Percentiles rank a stretch among this genome's conserved stretches.
phyloP scores from a whole-genome alignment of 257 asterid genomes.

The Cynanchum wilfordii region DNA sequence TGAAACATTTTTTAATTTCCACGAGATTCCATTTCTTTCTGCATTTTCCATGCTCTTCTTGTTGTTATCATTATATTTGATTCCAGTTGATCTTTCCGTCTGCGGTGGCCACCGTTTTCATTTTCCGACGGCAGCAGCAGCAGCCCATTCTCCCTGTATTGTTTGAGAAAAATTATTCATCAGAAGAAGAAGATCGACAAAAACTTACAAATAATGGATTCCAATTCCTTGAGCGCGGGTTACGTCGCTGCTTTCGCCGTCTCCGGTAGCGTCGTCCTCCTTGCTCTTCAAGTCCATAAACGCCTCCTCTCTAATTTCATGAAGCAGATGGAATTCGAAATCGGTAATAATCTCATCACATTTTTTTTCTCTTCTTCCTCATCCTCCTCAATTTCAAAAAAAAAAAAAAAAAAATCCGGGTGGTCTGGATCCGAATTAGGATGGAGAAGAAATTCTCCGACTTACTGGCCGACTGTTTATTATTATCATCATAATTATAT shows the following conservation, averaged over 20 bases:
- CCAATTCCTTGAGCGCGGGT: slow-evolving; percentile 50
- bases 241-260: slow-evolving; percentile 82
- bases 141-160: background rate
- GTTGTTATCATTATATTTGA: background rate
- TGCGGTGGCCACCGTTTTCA: background rate
- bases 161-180: background rate
- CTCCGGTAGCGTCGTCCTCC: slow-evolving; percentile 75
- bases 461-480: too few species aligned
- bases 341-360: slow-evolving; percentile 15
- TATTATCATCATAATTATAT: too few species aligned
- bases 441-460: too few species aligned
- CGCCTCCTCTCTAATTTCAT: slow-evolving; percentile 80
- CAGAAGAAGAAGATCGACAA: too few species aligned
- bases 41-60: background rate
- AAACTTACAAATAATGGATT: slow-evolving; percentile 3
- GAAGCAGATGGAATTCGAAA: slow-evolving; percentile 63
- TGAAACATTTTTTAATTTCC: slow-evolving; percentile 8
- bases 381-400: too few species aligned
- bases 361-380: background rate
- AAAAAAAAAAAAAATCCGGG: too few species aligned
- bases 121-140: background rate
- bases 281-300: slow-evolving; percentile 73
- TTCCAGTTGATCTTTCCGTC: background rate
- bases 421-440: too few species aligned
- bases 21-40: background rate